Base-by-base conservation (phyloP, 2,329 filamentous ascomycete genomes). In the Pyricularia pennisetigena region DNA sequence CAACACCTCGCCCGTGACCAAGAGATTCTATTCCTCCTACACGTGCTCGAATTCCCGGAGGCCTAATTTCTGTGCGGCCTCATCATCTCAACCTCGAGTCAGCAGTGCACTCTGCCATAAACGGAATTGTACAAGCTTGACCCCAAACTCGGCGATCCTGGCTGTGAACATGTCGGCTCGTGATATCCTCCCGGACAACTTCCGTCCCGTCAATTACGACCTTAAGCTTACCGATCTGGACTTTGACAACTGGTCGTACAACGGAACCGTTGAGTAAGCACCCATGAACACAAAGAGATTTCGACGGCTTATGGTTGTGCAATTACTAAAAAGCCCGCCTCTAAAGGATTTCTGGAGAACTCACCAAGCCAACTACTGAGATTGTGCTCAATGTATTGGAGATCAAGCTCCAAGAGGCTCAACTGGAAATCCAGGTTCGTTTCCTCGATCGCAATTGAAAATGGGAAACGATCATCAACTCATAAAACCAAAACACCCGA, bases 351-450 rank as follows among this genome's bases (percentile, higher is more conserved):
- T 86, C 90, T 72, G 84, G 90, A 69, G 87, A 90, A 69, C 84
- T 98, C 77, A 84, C 85, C 72, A 87, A 89, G 76, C 81, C 88
- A 41, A 90, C 90, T 72, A 91, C 86, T 74, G 86, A 93, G 72
- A 88, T 99, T 70, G 87, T 91, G 61, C 82, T 98, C 78, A 99
- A 99, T 79, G 84, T 91, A 62, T 87, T 95, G 75, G 89, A 97
- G 77, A 85, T 99, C 74, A 91, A 91, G 76, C 85, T 98, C 57
- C 83, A 88, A 71, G 83, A 82, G 61, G 82, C 83, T 72, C 88
- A 90, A 76, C 79, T 94, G 68, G 80, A 82, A 64, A 78, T 86
- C 64, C 84, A 87, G 65, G 65, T 67, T 59, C 23, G 16, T 29
- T 4, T 2, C 14, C 7, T 29, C 20, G 16, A 7, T n/a, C 32